Evolutionary conservation across 257 asterid genomes (phyloP), one percentile per base, ranked within the genome.

Genomic region (Solanum arcanum): DNA sequence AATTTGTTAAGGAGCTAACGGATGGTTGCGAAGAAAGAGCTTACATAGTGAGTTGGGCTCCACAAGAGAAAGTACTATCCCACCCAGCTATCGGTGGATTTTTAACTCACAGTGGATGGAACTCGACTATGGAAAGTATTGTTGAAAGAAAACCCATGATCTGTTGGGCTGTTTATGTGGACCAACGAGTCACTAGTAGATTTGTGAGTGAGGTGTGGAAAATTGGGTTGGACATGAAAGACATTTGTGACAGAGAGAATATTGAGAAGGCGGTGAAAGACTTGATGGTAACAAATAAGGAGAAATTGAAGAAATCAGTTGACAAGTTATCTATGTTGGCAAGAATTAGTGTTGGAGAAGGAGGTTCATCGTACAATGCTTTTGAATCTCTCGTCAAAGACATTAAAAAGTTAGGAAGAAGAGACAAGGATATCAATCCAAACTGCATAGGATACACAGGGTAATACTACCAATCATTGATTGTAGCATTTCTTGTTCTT

Each of bases 171-270:
- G 64, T 85, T 33, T 66, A 88, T 42, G 94, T 91, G 0, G 95
- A 94, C 44, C 94, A 94, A n/a, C 87, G 44, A 52, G 91, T 81
- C 2, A 94, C 89, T 5, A 92, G 97, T 86, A 89, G 95, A 90
- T 88, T 90, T 14, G 93, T 94, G 33, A 88, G 94, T 78, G 92
- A 94, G 62, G 86, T 92, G 12, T 94, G 97, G 97, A 92, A 86
- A 88, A 89, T 90, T 21, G 95, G 97, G 44, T 41, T 94, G 88
- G 97, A 94, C 85, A 94, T 94, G 85, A 94, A 94, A 64, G 97
- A 93, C 62, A 89, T 86, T 0, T 92, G 94, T 44, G 93, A 92
- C 56, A 87, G 94, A 70, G 25, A 41, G 8, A 27, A 83, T 7
- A 68, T 94, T 49, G 93, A 91, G 89, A 89, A 87, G 86, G 86